Conservation (phyloP, 2,329 filamentous ascomycete genomes). For the Paraconiothyrium sp. region DNA sequence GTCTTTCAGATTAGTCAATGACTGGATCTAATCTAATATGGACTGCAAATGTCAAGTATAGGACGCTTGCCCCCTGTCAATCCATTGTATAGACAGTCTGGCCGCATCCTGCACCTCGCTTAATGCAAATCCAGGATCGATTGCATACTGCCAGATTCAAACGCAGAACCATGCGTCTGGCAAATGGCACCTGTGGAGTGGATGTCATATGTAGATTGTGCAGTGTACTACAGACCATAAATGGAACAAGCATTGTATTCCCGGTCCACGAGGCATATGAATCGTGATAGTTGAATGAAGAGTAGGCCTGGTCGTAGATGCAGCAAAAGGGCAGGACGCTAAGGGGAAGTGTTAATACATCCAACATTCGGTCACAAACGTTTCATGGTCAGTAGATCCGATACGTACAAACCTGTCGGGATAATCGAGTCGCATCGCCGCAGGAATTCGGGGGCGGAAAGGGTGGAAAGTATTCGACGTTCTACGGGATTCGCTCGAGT, state of each 20-base stretch:
- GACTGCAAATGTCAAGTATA: neutral
- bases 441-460: constrained; percentile 13
- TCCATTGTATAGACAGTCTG: neutral
- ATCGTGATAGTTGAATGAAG: neutral
- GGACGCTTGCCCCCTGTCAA: neutral
- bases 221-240: neutral
- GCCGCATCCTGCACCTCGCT: neutral
- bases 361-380: neutral
- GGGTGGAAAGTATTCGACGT: constrained; percentile 39
- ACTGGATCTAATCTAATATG: neutral
- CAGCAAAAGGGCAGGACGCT: neutral
- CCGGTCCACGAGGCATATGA: neutral
- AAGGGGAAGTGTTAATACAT: neutral
- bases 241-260: neutral
- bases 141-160: constrained; percentile 1
- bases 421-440: constrained; percentile 13
- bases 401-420: constrained; percentile 9
- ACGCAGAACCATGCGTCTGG: neutral
- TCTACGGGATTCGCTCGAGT: constrained; percentile 47
- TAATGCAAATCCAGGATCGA: neutral
- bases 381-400: constrained; percentile 1
- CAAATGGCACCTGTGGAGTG: neutral
- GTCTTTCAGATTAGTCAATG: no score
- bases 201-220: neutral
- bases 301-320: neutral